Conservation (phyloP, 208 protist species). For the Trypanosoma theileri region DNA sequence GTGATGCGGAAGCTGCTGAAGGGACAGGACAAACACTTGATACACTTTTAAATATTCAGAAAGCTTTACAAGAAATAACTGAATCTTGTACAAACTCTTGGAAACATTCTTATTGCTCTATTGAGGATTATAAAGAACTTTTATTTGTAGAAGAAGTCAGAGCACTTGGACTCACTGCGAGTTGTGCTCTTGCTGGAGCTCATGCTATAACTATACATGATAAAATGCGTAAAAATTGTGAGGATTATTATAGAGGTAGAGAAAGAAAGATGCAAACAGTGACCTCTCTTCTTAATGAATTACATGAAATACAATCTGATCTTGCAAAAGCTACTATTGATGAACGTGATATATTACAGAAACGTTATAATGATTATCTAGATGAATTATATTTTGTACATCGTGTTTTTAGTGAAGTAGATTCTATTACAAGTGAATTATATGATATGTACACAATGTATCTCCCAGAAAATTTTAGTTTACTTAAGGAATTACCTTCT, state of each 20-base stretch:
- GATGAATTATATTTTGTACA: slow-evolving; percentile 34
- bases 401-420: slow-evolving; percentile 48
- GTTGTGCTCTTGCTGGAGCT: slow-evolving; percentile 60
- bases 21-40: slow-evolving; percentile 50
- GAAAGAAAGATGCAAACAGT: slow-evolving; percentile 46
- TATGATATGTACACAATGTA: slow-evolving; percentile 47
- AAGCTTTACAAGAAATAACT: slow-evolving; percentile 37
- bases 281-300: slow-evolving; percentile 37
- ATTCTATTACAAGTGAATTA: slow-evolving; percentile 45
- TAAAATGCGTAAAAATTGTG: slow-evolving; percentile 41
- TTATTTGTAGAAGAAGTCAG: slow-evolving; percentile 36
- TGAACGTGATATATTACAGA: slow-evolving; percentile 23
- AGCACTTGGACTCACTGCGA: slow-evolving; percentile 58
- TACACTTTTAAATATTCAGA: slow-evolving; percentile 58
- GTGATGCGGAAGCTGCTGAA: slow-evolving; percentile 22
- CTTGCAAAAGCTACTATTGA: slow-evolving; percentile 15
- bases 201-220: slow-evolving; percentile 40
- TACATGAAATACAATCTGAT: slow-evolving; percentile 27
- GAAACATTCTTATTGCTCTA: slow-evolving; percentile 25
- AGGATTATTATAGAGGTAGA: slow-evolving; percentile 52
- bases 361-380: slow-evolving; percentile 25
- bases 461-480: slow-evolving; percentile 47
- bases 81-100: slow-evolving; percentile 36
- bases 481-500: slow-evolving; percentile 46
- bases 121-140: slow-evolving; percentile 31